phyloP scores from a whole-genome alignment of 2,329 filamentous ascomycete genomes.

The Aurifilum marmelostoma region DNA sequence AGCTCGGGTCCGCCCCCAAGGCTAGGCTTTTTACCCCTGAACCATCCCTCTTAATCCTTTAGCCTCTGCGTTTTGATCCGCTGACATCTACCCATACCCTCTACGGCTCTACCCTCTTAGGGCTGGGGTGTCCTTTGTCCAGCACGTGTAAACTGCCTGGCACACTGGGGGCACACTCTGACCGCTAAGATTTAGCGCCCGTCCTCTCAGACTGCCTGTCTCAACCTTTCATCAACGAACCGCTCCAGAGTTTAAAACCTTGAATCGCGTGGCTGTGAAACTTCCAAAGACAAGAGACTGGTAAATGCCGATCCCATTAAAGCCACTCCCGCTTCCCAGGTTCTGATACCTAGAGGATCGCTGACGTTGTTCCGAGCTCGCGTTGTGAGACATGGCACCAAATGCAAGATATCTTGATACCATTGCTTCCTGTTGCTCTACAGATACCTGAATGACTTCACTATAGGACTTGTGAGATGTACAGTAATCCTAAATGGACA shows the following conservation, averaged over 20 bases:
- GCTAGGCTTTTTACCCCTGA: neutral
- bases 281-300: neutral
- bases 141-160: neutral
- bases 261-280: neutral
- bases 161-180: neutral
- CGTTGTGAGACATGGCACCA: neutral
- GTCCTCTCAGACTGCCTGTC: neutral
- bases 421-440: too few species aligned
- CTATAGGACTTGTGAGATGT: too few species aligned
- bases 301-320: neutral
- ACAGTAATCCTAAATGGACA: too few species aligned
- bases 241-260: neutral
- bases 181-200: neutral
- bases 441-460: too few species aligned
- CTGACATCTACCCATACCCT: neutral
- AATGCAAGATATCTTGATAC: too few species aligned
- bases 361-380: too few species aligned
- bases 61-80: neutral
- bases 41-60: neutral
- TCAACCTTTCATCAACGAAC: neutral
- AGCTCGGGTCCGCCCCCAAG: neutral
- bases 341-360: neutral
- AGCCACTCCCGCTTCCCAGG: neutral
- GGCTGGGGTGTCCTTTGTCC: neutral
- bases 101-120: neutral